These are phyloP conservation scores for Narthecium ossifragum DNA, from an alignment of 106 monocot species.

Conservation along the genomic window DNA sequence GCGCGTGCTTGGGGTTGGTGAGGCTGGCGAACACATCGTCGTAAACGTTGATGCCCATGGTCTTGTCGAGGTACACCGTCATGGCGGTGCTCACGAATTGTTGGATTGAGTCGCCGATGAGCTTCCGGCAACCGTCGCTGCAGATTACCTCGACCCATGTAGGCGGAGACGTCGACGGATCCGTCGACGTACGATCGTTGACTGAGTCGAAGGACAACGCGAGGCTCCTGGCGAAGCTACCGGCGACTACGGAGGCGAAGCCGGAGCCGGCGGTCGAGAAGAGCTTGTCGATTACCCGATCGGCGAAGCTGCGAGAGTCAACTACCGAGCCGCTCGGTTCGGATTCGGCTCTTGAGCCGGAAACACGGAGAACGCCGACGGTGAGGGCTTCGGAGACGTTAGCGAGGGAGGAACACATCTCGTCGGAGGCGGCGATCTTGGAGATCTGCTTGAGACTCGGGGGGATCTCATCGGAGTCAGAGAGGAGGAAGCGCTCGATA, in stretches of 20 bases:
- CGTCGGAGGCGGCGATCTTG: no score
- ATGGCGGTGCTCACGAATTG: slow-evolving; percentile 60
- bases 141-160: slow-evolving; percentile 40
- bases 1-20: slow-evolving; percentile 57
- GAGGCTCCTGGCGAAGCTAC: slow-evolving; percentile 52
- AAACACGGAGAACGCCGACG: slow-evolving; percentile 40
- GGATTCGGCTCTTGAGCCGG: slow-evolving; percentile 32
- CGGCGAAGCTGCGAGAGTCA: no score
- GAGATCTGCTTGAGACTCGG: no score
- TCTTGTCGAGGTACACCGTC: slow-evolving; percentile 60
- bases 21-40: slow-evolving; percentile 61
- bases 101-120: slow-evolving; percentile 37
- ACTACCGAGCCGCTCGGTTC: not conserved
- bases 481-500: no score
- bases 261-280: slow-evolving; percentile 48
- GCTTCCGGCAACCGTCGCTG: slow-evolving; percentile 21
- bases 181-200: not conserved
- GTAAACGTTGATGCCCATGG: slow-evolving; percentile 60
- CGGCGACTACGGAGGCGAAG: slow-evolving; percentile 50
- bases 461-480: no score
- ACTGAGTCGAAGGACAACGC: slow-evolving; percentile 33
- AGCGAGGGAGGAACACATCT: no score
- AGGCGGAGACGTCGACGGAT: slow-evolving; percentile 5
- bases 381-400: no score
- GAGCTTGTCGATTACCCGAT: slow-evolving; percentile 43